Conservation (phyloP, 768 basidiomycete species). For the Tubosaeta sp. region DNA sequence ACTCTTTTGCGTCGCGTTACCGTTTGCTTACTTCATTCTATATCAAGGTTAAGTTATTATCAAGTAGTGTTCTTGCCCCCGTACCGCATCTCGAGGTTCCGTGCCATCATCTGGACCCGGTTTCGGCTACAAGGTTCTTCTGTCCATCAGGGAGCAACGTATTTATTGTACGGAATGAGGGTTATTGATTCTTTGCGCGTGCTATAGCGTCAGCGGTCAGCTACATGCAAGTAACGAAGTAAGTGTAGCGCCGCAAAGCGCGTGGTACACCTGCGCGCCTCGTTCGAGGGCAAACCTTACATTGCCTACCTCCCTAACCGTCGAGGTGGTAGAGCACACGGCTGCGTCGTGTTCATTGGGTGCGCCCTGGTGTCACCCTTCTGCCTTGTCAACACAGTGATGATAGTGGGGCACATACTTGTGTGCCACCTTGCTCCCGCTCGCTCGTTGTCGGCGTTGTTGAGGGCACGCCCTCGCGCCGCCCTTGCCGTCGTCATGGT, state of each 20-base stretch:
- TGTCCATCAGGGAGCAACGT: slow-evolving; percentile 32
- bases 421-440: neutral
- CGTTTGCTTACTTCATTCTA: slow-evolving; percentile 48
- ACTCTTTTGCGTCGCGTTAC: slow-evolving; percentile 50
- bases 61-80: slow-evolving; percentile 44
- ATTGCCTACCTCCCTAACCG: too few species aligned
- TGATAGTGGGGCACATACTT: too few species aligned
- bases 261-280: too few species aligned
- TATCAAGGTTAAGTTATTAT: slow-evolving; percentile 36
- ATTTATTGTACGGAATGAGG: slow-evolving; percentile 43
- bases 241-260: too few species aligned
- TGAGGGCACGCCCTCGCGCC: too few species aligned
- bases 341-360: too few species aligned
- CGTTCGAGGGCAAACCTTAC: too few species aligned
- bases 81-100: slow-evolving; percentile 48
- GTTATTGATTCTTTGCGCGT: slow-evolving; percentile 34
- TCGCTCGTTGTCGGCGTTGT: too few species aligned
- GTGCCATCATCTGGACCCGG: slow-evolving; percentile 39
- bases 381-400: too few species aligned
- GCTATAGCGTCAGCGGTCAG: slow-evolving; percentile 43
- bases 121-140: slow-evolving; percentile 2
- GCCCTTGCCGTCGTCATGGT: too few species aligned
- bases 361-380: too few species aligned
- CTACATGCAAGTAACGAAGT: slow-evolving; percentile 4
- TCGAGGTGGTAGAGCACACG: too few species aligned